Evolutionary conservation across 179 eudicot genomes (phyloP).

Genomic region (Dionaea muscipula): DNA sequence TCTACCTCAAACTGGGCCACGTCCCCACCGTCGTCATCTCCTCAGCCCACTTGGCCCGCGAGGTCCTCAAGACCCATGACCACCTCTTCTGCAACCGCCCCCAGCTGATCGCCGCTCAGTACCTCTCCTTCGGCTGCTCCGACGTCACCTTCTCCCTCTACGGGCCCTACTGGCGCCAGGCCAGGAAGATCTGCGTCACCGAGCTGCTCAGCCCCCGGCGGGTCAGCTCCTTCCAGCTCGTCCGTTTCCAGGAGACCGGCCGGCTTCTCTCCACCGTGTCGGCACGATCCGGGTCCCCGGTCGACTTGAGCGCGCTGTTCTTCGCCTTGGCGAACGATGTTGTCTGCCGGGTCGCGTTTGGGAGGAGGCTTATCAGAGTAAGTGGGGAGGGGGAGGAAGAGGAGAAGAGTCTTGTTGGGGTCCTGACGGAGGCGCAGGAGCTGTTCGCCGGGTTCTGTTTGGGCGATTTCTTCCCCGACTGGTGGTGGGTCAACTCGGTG

Average conservation of each 20-base stretch:
- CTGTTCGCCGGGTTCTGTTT: slow-evolving; percentile 32
- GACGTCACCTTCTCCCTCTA: slow-evolving; percentile 28
- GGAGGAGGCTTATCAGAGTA: slow-evolving; percentile 21
- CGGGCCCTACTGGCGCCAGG: slow-evolving; percentile 34
- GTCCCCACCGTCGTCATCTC: slow-evolving; percentile 9
- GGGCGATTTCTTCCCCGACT: slow-evolving; percentile 32
- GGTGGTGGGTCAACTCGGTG: slow-evolving; percentile 28
- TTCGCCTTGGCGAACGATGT: slow-evolving; percentile 32
- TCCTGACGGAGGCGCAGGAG: slow-evolving; percentile 33
- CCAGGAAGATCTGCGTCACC: background rate
- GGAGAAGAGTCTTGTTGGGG: slow-evolving; percentile 12
- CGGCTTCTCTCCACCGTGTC: too few relatives aligned
- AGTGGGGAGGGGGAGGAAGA: slow-evolving; percentile 1
- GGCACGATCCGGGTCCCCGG: too few relatives aligned
- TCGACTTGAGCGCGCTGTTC: slow-evolving; percentile 26
- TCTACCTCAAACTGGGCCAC: slow-evolving; percentile 15
- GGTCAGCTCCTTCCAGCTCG: background rate
- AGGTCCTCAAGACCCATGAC: slow-evolving; percentile 5
- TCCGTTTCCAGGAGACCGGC: too few relatives aligned
- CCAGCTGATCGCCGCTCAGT: background rate
- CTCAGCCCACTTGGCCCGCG: background rate
- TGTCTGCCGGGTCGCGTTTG: slow-evolving; percentile 35
- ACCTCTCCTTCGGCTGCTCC: background rate
- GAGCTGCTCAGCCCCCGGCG: background rate
- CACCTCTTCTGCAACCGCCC: slow-evolving; percentile 5